Conservation (phyloP, 176 grass and related monocot genomes). For the Juncus effusus region DNA sequence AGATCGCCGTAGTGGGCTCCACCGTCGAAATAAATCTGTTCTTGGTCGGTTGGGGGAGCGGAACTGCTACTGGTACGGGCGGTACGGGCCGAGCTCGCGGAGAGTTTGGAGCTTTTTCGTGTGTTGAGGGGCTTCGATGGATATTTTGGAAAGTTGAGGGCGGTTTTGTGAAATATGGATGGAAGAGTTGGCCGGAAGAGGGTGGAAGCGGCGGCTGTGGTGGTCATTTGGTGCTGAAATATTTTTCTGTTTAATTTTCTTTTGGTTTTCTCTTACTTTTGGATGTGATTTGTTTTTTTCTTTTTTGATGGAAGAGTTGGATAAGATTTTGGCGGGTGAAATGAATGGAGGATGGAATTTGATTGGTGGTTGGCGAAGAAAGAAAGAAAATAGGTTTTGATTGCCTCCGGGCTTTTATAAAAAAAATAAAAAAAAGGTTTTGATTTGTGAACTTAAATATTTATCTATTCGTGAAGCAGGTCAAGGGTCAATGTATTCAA, state of each 20-base stretch:
- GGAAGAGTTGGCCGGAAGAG: slow-evolving; percentile 8
- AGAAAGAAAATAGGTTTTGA: too few species aligned
- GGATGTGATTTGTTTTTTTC: not conserved
- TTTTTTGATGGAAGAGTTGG: slow-evolving; percentile 3
- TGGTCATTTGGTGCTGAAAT: slow-evolving; percentile 26
- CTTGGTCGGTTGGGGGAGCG: slow-evolving; percentile 17
- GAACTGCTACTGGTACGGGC: slow-evolving; percentile 9
- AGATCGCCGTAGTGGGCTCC: slow-evolving; percentile 90
- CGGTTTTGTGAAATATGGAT: not conserved
- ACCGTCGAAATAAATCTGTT: slow-evolving; percentile 86
- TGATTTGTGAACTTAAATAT: too few species aligned
- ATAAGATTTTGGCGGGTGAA: slow-evolving; percentile 23
- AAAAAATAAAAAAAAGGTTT: too few species aligned
- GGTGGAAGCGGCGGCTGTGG: slow-evolving; percentile 9
- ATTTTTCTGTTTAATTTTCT: not conserved
- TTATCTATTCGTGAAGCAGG: too few species aligned
- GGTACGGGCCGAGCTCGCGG: slow-evolving; percentile 30
- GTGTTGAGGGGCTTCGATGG: not conserved
- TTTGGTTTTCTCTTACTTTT: slow-evolving; percentile 12
- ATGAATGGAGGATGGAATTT: slow-evolving; percentile 7
- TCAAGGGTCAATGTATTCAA: too few species aligned
- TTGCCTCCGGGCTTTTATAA: too few species aligned
- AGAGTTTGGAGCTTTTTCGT: slow-evolving; percentile 18
- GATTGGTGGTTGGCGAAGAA: not conserved
- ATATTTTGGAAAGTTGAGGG: slow-evolving; percentile 3